Base-by-base conservation (phyloP, 495 filamentous ascomycete species). In the Entonaema liquescens region DNA sequence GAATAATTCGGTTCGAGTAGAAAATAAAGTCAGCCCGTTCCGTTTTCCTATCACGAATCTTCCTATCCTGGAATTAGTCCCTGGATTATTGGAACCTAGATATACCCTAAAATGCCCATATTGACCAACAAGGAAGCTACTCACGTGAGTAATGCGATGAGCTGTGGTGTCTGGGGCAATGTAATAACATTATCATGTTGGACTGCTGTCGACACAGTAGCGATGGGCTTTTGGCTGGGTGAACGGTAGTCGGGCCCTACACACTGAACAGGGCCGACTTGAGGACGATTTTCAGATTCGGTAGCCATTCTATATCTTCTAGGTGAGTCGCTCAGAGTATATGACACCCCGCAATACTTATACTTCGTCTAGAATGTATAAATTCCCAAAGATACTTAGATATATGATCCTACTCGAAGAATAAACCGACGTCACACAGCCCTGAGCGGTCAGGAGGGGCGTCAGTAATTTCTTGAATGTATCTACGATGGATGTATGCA, bases 1-100 rank as follows among this genome's bases (percentile, higher is more conserved):
- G 93, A 76, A 98, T 98, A 76, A 99, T 98, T 69, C 95, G 89
- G 83, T 99, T 99, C 53, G 95, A 97, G 80, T 98, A 97, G 84
- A 99, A 99, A 74, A 99, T 97, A 80, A 98, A 99, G 80, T 98
- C 95, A 36, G 93, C 95, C 55, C 95, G 91, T 31, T 86, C 85
- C 8, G 96, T 99, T 70, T 90, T 86, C 80, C 90, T 91, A 78
- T 98, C 92, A 71, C 95, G 89, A 79, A 99, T 98, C 88, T 97
- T 98, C 66, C 95, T 99, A 72, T 73, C 58, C 59, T 36, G 58
- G 31, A 29, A 62, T 63, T 57, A 59, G 33, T 13, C n/a, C 36
- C 52, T 70, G 23, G 54, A 58, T 52, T 13, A 62, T 53, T 67
- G 42, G 44, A 67, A 47, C n/a, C 28, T 21, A 38, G 26, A 15